These are phyloP conservation scores for Populus hybrid DNA, from an alignment of 441 rosid species.

Conservation along the genomic window DNA sequence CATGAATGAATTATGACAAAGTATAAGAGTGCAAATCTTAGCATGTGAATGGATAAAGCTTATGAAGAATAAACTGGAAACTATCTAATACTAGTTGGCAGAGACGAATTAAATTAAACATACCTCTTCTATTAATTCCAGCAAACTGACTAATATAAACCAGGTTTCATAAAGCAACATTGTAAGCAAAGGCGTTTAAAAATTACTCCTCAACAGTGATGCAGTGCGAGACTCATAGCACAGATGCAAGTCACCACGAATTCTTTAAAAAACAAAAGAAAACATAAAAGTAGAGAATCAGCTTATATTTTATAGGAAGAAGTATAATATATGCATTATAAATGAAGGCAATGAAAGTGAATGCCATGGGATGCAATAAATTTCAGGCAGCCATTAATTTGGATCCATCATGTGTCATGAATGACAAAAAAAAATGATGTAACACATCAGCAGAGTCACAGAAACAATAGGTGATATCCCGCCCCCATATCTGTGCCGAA, in stretches of 20 bases:
- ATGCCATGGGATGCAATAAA: background rate
- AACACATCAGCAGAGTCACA: background rate
- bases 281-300: constrained; percentile 5
- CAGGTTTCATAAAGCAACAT: constrained; percentile 25
- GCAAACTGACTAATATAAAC: constrained; percentile 26
- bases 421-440: background rate
- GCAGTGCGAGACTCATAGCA: constrained; percentile 15
- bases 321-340: too few relatives aligned
- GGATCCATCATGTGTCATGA: background rate
- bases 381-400: background rate
- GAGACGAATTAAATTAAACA: constrained; percentile 10
- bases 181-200: constrained; percentile 18
- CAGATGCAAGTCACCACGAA: constrained; percentile 25
- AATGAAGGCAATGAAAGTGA: background rate
- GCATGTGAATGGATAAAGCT: background rate
- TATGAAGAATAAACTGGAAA: background rate
- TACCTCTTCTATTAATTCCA: constrained; percentile 25
- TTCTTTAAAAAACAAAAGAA: constrained; percentile 10
- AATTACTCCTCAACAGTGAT: constrained; percentile 26
- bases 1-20: background rate
- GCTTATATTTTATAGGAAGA: background rate
- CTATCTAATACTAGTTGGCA: background rate
- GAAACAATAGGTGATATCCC: background rate
- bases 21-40: background rate
- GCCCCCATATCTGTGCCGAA: too few relatives aligned